These are phyloP conservation scores for Chlamydomonas sp. DNA, from an alignment of 139 green algal genomes.

Conservation along the genomic window DNA sequence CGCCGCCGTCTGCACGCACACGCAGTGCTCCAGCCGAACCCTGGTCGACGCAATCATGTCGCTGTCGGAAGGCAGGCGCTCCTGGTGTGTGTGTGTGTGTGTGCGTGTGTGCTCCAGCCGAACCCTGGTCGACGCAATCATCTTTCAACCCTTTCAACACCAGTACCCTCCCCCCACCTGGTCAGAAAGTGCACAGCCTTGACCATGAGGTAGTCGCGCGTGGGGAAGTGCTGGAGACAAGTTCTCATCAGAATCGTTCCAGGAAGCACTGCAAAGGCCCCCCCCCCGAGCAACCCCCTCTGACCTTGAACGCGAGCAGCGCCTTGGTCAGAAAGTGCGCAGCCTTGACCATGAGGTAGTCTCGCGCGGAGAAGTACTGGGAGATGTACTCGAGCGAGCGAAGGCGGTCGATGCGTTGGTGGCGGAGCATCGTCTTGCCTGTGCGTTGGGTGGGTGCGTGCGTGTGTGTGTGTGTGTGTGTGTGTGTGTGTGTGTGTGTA, in stretches of 20 bases:
- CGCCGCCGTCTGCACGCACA: no score
- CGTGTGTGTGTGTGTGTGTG: no score
- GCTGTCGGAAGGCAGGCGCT: no score
- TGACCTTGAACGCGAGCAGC: not conserved
- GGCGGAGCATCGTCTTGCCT: no score
- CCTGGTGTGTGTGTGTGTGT: no score
- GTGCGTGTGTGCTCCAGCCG: no score
- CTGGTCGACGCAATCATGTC: no score
- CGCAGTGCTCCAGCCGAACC: no score
- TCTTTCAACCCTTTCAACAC: not conserved
- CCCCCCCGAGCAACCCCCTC: no score
- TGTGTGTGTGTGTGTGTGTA: no score
- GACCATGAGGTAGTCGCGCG: not conserved
- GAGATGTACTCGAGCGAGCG: not conserved
- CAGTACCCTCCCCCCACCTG: not conserved
- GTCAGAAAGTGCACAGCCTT: not conserved
- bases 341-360: constrained; percentile 5
- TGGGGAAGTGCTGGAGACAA: not conserved
- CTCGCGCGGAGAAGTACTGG: not conserved
- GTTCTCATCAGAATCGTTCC: constrained; percentile 7
- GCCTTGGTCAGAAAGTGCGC: constrained; percentile 1
- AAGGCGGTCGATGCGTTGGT: not conserved
- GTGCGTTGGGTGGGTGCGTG: no score
- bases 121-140: not conserved
- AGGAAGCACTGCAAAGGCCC: no score